These are phyloP conservation scores for Russula brevipes DNA, from an alignment of 768 basidiomycete species.

Conservation along the genomic window DNA sequence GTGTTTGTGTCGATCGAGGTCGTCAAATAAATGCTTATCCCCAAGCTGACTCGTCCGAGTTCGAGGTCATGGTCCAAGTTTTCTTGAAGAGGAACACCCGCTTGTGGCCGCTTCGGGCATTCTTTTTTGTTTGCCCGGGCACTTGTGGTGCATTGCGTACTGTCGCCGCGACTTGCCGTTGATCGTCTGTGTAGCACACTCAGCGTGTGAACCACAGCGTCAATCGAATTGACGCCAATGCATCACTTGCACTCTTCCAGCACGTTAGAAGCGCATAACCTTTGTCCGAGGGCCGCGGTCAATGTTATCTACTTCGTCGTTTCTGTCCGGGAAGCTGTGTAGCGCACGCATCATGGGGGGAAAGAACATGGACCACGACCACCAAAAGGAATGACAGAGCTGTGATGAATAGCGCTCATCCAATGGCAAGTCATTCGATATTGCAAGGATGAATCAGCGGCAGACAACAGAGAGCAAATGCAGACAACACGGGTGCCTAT, in stretches of 20 bases:
- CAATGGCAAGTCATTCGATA: neutral
- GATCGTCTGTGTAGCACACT: neutral
- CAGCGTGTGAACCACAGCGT: constrained; percentile 10
- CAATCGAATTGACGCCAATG: neutral
- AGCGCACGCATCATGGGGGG: too few species aligned
- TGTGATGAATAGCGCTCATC: neutral
- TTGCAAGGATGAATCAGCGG: too few species aligned
- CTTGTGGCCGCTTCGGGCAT: neutral
- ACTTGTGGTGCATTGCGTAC: neutral
- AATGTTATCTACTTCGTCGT: neutral
- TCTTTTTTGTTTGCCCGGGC: neutral
- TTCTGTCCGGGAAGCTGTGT: neutral
- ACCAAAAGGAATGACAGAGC: too few species aligned
- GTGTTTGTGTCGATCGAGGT: neutral
- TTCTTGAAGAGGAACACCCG: neutral
- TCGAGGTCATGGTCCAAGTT: neutral
- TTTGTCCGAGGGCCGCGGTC: neutral
- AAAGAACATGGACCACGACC: neutral
- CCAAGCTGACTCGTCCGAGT: neutral
- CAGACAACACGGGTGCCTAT: neutral
- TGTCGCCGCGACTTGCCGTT: neutral
- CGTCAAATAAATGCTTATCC: neutral
- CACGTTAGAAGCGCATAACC: neutral
- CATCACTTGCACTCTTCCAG: neutral
- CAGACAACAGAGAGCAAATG: neutral